A percentile compares a stretch with the other conserved stretches of the same genome.
Conservation (phyloP, 1,139 yeast genomes). For the Spencermartinsiella ligniputridi region DNA sequence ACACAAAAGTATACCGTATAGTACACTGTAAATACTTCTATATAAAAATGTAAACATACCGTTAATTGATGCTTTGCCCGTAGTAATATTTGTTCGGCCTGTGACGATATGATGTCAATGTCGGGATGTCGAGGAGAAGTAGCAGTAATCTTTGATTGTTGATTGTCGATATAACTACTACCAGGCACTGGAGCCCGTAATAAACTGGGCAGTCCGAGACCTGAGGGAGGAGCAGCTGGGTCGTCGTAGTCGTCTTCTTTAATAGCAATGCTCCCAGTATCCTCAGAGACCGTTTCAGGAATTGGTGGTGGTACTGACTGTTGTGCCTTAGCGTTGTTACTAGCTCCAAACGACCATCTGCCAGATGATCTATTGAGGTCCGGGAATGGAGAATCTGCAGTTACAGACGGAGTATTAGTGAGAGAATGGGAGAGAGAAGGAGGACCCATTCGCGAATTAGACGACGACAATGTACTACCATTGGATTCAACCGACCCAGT, state of each 20-base stretch:
- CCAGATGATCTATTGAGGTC: background rate
- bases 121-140: background rate
- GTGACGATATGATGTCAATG: background rate
- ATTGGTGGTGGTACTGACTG: constrained; percentile 4
- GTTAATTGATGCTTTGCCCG: constrained; percentile 11
- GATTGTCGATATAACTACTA: background rate
- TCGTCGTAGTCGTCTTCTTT: too few relatives aligned
- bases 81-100: constrained; percentile 10
- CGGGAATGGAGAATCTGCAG: background rate
- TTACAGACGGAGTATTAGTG: background rate
- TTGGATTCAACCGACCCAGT: background rate
- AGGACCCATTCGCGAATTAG: background rate
- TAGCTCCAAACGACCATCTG: background rate
- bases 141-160: background rate
- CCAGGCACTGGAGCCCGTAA: constrained; percentile 1
- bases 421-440: background rate
- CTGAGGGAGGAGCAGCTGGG: too few relatives aligned
- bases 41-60: constrained; percentile 11
- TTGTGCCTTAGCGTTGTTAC: background rate
- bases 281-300: constrained; percentile 8
- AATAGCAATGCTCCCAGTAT: background rate
- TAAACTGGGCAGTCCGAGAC: background rate
- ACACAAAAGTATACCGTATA: too few relatives aligned
- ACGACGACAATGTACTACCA: background rate
- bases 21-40: too few relatives aligned